Evolutionary conservation across 1,139 yeast genomes (phyloP).

Genomic region (Pichia sp.): DNA sequence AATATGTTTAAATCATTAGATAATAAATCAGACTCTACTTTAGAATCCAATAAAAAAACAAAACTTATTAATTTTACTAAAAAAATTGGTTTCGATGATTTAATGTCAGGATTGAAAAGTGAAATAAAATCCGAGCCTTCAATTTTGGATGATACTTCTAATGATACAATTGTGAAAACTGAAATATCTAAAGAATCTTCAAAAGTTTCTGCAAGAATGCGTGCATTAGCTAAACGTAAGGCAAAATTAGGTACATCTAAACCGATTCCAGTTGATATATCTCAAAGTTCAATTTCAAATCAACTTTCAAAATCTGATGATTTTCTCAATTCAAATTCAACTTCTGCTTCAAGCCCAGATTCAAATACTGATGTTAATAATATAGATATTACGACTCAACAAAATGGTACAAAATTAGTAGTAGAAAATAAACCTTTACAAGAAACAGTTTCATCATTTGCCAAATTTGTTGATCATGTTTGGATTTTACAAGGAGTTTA

Average conservation of each 20-base stretch:
- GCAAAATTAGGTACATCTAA: slow-evolving; percentile 69
- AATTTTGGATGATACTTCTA: background rate
- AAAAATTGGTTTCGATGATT: slow-evolving; percentile 25
- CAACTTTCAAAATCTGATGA: slow-evolving; percentile 34
- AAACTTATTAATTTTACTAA: slow-evolving; percentile 26
- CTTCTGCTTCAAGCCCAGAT: background rate
- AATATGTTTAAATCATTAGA: slow-evolving; percentile 17
- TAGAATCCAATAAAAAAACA: slow-evolving; percentile 35
- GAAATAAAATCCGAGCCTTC: slow-evolving; percentile 4
- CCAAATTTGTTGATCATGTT: slow-evolving; percentile 68
- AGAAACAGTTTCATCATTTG: slow-evolving; percentile 42
- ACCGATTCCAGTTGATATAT: slow-evolving; percentile 60
- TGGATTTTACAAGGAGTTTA: slow-evolving; percentile 99
- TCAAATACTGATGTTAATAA: slow-evolving; percentile 23
- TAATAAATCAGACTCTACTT: slow-evolving; percentile 8
- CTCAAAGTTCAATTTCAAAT: slow-evolving; percentile 71
- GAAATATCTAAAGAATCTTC: slow-evolving; percentile 1
- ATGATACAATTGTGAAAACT: slow-evolving; percentile 4
- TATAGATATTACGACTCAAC: slow-evolving; percentile 68
- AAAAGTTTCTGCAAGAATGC: slow-evolving; percentile 65
- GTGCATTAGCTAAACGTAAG: slow-evolving; percentile 89
- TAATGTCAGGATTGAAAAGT: slow-evolving; percentile 4
- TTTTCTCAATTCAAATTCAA: background rate
- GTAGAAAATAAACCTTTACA: slow-evolving; percentile 73
- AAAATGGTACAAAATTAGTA: slow-evolving; percentile 75